Conservation (phyloP, 2,329 filamentous ascomycete species). For the Colletotrichum melonis region DNA sequence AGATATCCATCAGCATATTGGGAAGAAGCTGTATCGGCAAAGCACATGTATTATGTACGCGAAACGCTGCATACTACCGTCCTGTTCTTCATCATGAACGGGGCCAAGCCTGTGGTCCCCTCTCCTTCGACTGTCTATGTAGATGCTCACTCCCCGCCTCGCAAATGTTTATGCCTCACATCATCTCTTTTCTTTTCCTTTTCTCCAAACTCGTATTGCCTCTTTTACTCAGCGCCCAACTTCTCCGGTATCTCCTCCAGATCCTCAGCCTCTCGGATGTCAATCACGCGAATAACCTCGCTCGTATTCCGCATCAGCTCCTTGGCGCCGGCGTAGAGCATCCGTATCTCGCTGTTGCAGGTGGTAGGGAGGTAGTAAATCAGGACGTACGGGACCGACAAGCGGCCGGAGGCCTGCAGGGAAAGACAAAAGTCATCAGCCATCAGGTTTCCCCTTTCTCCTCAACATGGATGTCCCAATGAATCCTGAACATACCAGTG, state of each 20-base stretch:
- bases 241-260: slow-evolving; percentile 82
- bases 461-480: background rate
- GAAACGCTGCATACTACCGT: slow-evolving; percentile 1
- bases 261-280: slow-evolving; percentile 84
- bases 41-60: slow-evolving; percentile 31
- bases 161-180: background rate
- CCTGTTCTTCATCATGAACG: background rate
- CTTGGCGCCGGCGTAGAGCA: slow-evolving; percentile 96
- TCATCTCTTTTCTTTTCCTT: too few species aligned
- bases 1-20: slow-evolving; percentile 13
- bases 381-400: slow-evolving; percentile 92
- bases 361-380: slow-evolving; percentile 95
- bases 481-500: slow-evolving; percentile 69
- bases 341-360: slow-evolving; percentile 86
- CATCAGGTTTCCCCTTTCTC: background rate
- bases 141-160: background rate
- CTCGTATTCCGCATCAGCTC: slow-evolving; percentile 94
- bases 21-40: background rate
- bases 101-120: background rate
- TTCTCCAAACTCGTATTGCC: background rate
- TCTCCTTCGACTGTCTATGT: background rate
- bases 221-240: slow-evolving; percentile 50
- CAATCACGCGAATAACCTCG: slow-evolving; percentile 88
- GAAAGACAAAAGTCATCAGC: background rate
- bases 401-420: slow-evolving; percentile 79